Evolutionary conservation across 257 asterid genomes (phyloP).

Genomic region (Lycium barbarum): DNA sequence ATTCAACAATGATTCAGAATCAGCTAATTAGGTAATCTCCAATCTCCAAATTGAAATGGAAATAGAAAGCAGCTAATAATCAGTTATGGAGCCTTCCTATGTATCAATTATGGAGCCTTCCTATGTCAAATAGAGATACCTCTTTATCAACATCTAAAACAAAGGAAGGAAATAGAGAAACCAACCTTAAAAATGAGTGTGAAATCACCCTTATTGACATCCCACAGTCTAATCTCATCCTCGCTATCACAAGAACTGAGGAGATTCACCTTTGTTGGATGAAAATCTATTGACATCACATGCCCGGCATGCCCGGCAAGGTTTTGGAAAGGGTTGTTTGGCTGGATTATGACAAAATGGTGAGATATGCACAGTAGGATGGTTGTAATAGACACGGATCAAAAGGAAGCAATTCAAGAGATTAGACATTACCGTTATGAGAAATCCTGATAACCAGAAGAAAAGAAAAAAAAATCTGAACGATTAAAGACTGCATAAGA

Average conservation of each 20-base stretch:
- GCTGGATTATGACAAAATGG: conserved; percentile 37
- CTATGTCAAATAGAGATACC: background rate
- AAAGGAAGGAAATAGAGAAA: background rate
- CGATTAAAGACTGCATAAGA: background rate
- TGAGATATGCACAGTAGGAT: background rate
- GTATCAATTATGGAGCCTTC: no score
- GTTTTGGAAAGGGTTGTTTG: background rate
- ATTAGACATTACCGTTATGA: background rate
- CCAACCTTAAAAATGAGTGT: conserved; percentile 42
- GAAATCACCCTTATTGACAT: conserved; percentile 37
- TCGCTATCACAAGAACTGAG: conserved; percentile 50
- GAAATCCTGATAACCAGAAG: background rate
- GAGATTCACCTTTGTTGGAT: conserved; percentile 42
- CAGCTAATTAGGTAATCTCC: background rate
- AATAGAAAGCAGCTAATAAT: background rate
- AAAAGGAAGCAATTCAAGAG: background rate
- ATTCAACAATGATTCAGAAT: background rate
- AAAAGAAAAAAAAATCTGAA: background rate
- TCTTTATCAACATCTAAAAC: background rate
- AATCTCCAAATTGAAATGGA: background rate
- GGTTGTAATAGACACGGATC: background rate
- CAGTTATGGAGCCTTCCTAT: no score
- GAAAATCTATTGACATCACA: conserved; percentile 54
- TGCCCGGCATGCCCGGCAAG: conserved; percentile 51
- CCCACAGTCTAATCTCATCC: conserved; percentile 52